These are phyloP conservation scores for Escallonia rubra DNA, from an alignment of 129 eudicot genomes.

Conservation along the genomic window DNA sequence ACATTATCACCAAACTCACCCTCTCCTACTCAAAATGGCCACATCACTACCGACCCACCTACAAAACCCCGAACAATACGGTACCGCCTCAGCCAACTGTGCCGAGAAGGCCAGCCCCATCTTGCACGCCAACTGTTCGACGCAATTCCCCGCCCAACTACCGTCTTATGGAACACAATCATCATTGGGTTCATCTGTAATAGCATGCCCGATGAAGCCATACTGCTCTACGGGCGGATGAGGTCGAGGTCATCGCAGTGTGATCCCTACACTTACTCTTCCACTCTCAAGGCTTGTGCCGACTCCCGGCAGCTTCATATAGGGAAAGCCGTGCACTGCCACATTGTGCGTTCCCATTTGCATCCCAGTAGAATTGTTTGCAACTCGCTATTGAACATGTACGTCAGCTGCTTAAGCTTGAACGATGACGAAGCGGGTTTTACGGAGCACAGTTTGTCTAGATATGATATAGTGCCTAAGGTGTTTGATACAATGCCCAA, in stretches of 20 bases:
- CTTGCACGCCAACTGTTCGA: slow-evolving; percentile 91
- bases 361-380: slow-evolving; percentile 69
- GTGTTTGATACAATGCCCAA: slow-evolving; percentile 62
- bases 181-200: slow-evolving; percentile 82
- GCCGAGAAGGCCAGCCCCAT: slow-evolving; percentile 60
- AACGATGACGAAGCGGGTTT: slow-evolving; percentile 13
- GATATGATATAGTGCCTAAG: slow-evolving; percentile 36
- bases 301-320: slow-evolving; percentile 37
- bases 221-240: slow-evolving; percentile 48
- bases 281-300: slow-evolving; percentile 80
- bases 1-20: slow-evolving; percentile 14
- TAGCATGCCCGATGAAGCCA: slow-evolving; percentile 65
- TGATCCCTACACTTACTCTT: slow-evolving; percentile 75
- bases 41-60: slow-evolving; percentile 6
- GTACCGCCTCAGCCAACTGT: slow-evolving; percentile 65
- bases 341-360: slow-evolving; percentile 41
- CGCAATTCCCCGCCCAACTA: slow-evolving; percentile 77
- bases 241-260: slow-evolving; percentile 18
- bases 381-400: slow-evolving; percentile 81
- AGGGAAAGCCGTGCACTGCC: slow-evolving; percentile 87
- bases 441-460: background rate
- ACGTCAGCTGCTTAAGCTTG: slow-evolving; percentile 39
- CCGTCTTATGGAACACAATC: slow-evolving; percentile 90
- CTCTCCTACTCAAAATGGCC: slow-evolving; percentile 12
- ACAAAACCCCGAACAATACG: slow-evolving; percentile 46